These are phyloP conservation scores for Fomitopsis pinicola DNA, from an alignment of 1,284 basidiomycete species.

Conservation along the genomic window DNA sequence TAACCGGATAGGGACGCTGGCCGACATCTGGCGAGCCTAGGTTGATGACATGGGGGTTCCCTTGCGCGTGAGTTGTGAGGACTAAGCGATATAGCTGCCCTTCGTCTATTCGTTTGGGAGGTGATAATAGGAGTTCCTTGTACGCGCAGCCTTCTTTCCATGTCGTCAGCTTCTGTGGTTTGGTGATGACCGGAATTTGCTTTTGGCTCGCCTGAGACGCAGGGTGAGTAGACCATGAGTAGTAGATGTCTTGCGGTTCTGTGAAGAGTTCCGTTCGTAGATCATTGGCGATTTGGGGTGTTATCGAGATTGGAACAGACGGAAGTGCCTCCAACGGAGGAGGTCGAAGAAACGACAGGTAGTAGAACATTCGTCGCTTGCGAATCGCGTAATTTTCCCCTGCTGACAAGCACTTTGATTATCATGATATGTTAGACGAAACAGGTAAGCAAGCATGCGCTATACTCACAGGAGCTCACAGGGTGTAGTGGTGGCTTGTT, in stretches of 20 bases:
- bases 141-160: slow-evolving; percentile 65
- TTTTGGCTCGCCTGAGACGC: neutral
- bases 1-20: slow-evolving; percentile 47
- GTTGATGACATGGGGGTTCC: slow-evolving; percentile 25
- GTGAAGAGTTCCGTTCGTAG: slow-evolving; percentile 64
- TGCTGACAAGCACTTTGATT: too few relatives aligned
- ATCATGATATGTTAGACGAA: too few relatives aligned
- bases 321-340: slow-evolving; percentile 49
- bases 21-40: slow-evolving; percentile 31
- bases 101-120: slow-evolving; percentile 47
- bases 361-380: slow-evolving; percentile 58
- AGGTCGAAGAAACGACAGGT: slow-evolving; percentile 74
- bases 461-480: too few relatives aligned
- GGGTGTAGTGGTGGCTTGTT: too few relatives aligned
- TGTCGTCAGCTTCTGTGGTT: slow-evolving; percentile 63
- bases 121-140: slow-evolving; percentile 63
- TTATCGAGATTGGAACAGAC: slow-evolving; percentile 46
- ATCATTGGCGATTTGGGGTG: slow-evolving; percentile 77
- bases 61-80: slow-evolving; percentile 37
- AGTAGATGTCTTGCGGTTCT: slow-evolving; percentile 42
- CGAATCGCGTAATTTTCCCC: too few relatives aligned
- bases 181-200: slow-evolving; percentile 26
- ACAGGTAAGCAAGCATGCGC: too few relatives aligned
- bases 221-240: slow-evolving; percentile 26
- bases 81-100: slow-evolving; percentile 64